Evolutionary conservation across 2,329 filamentous ascomycete species (phyloP).

Genomic region (Teratosphaeria gauchensis): DNA sequence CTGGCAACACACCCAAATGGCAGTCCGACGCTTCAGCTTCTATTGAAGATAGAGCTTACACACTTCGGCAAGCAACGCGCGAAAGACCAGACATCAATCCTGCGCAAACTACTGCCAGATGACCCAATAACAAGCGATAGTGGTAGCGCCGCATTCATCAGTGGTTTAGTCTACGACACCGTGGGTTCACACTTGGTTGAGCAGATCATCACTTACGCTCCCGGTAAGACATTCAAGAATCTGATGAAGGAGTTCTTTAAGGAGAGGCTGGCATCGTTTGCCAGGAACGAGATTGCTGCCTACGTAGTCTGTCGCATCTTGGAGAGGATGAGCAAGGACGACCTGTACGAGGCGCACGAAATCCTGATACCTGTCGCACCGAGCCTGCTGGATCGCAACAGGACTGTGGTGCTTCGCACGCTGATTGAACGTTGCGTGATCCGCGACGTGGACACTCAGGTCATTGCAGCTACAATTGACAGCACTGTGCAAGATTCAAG

Average conservation of each 20-base stretch:
- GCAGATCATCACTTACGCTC: slow-evolving; percentile 68
- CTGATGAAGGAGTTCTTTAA: slow-evolving; percentile 74
- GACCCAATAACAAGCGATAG: slow-evolving; percentile 63
- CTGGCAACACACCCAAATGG: slow-evolving; percentile 82
- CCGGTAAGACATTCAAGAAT: slow-evolving; percentile 83
- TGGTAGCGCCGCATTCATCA: slow-evolving; percentile 71
- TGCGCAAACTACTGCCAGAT: slow-evolving; percentile 70
- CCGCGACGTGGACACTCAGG: slow-evolving; percentile 49
- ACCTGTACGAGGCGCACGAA: slow-evolving; percentile 63
- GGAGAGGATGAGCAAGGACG: slow-evolving; percentile 76
- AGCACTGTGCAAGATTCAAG: slow-evolving; percentile 44
- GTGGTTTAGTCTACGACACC: slow-evolving; percentile 77
- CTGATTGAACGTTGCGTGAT: slow-evolving; percentile 74
- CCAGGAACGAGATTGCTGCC: slow-evolving; percentile 81
- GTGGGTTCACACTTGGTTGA: slow-evolving; percentile 87
- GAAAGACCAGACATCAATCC: slow-evolving; percentile 57
- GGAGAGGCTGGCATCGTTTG: slow-evolving; percentile 66
- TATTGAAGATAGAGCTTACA: slow-evolving; percentile 77
- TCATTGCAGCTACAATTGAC: slow-evolving; percentile 48
- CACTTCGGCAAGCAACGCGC: slow-evolving; percentile 59
- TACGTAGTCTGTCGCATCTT: slow-evolving; percentile 80
- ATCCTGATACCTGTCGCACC: slow-evolving; percentile 64
- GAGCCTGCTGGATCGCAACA: slow-evolving; percentile 61
- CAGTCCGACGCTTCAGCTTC: slow-evolving; percentile 83
- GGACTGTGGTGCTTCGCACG: slow-evolving; percentile 69